A percentile compares a stretch with the other conserved stretches of the same genome.
phyloP scores from a whole-genome alignment of 108 stramenopile genomes.

The Stephanodiscus minutulus region DNA sequence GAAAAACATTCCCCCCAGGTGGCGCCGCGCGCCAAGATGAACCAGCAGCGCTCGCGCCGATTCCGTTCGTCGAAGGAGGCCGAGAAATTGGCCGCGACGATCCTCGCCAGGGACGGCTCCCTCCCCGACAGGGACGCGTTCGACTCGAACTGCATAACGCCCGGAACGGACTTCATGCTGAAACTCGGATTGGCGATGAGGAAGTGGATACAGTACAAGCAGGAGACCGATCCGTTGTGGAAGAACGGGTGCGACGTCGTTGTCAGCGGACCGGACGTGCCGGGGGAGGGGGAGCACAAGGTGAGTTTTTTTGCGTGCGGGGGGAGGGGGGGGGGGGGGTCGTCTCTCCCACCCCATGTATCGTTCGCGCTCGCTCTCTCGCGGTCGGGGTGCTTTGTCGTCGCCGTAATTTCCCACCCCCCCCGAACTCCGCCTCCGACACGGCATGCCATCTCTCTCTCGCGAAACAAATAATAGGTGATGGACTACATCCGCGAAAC shows the following conservation, averaged over 20 bases:
- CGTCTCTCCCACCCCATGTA: background rate
- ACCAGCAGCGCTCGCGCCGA: slow-evolving; percentile 98
- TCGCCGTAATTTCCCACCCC: background rate
- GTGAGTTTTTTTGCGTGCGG: slow-evolving; percentile 89
- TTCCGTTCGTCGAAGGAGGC: slow-evolving; percentile 94
- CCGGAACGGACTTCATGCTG: slow-evolving; percentile 98
- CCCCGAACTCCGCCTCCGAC: background rate
- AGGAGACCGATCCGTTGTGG: slow-evolving; percentile 95
- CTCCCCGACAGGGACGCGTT: slow-evolving; percentile 73
- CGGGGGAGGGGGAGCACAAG: slow-evolving; percentile 99
- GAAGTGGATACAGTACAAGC: slow-evolving; percentile 93
- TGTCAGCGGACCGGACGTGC: slow-evolving; percentile 97
- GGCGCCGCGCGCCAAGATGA: slow-evolving; percentile 99
- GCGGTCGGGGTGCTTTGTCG: background rate
- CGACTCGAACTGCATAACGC: slow-evolving; percentile 99
- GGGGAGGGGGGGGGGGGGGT: slow-evolving; percentile 98
- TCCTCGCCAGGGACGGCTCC: slow-evolving; percentile 78
- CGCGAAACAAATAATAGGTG: too few relatives aligned
- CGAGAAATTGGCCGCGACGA: slow-evolving; percentile 80
- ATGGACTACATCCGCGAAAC: slow-evolving; percentile 94
- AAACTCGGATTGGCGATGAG: slow-evolving; percentile 88
- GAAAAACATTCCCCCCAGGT: slow-evolving; percentile 22
- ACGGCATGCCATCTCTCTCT: too few relatives aligned
- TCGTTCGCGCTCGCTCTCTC: background rate
- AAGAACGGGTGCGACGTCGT: slow-evolving; percentile 87